Base-by-base conservation (phyloP, 176 grass and related monocot genomes). In the Puccinellia tenuiflora region DNA sequence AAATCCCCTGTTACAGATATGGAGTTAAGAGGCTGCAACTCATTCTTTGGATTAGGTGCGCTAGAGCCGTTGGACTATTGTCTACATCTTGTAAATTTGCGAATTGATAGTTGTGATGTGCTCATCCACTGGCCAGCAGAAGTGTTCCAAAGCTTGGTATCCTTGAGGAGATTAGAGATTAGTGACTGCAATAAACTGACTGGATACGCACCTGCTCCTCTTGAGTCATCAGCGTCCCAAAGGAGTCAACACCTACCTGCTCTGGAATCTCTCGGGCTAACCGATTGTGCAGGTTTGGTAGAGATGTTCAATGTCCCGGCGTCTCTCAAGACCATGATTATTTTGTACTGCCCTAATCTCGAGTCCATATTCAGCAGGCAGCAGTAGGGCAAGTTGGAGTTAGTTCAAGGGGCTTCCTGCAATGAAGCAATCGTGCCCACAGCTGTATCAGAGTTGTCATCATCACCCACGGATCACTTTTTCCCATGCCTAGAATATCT, bases 71-170 rank as follows among this genome's bases (percentile, higher is more conserved):
- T 9, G 42, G 10, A 43, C 11, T 43, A 43, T 43, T 1, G 11
- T 43, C 10, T 43, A 13, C 42, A 13, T 43, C 42, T 43, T 13
- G 42, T 12, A 3, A 0, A 43, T 0, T 39, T 77, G 74, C 0
- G 0, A 2, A 77, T 39, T 39, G 0, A 0, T 46, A 6, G 1
- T 0, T 75, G 28, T 0, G 2, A 75, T 20, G 15, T 0, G 14
- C 70, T 74, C 70, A 9, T 74, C 26, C 16, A 74, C 70, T 74
- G 43, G 43, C 70, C 70, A 8, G 43, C 20, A 5, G 16, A 18
- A 18, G 48, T 20, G 48, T 51, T 51, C 48, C 48, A 20, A 18
- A 51, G 48, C 48, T 51, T 51, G 48, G 48, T 51, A 51, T 51
- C 17, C 5, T 51, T 51, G 48, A 51, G 17, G 48, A 51, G 1